Base-by-base conservation (phyloP, 2,329 filamentous ascomycete species). In the Aspergillus sojae region DNA sequence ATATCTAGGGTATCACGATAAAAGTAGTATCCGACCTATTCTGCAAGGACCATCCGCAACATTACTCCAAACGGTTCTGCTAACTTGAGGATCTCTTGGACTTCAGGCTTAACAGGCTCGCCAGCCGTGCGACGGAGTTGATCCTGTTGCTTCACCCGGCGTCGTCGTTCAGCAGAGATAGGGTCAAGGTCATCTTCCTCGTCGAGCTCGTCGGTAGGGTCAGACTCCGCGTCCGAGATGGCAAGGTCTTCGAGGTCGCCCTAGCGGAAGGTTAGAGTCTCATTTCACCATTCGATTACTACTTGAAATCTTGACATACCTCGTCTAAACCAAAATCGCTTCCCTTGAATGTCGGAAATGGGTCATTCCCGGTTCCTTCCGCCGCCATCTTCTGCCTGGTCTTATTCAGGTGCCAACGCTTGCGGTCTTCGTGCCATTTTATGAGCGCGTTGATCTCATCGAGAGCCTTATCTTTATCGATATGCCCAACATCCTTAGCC, bases 371-470 rank as follows among this genome's bases (percentile, higher is more conserved):
- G 11, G 79, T 83, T 3, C 88, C 89, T 72, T 94, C 93, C 2
- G 93, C 93, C 0, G 95, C 95, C 95, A 99, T 98, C 85, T 99
- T 99, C 81, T 98, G 95, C 60, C 94, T 84, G 10, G 95, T 99
- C 84, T 99, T 99, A 80, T 96, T 93, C 65, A 94, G 89, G 76
- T 99, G 95, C 95, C 95, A 99, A 80, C 94, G 94, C 85, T 99
- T 98, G 61, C 95, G 85, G 48, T 92, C 92, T 75, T 94, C 92
- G 78, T 99, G 95, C 95, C 95, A 99, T 55, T 89, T 85, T 70
- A 99, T 95, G 57, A 99, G 83, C 34, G 86, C 82, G 73, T 98
- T 88, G 73, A 98, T 94, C 80, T 99, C 95, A 3, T 80, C 80
- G 10, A 94, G 88, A 0, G 91, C 91, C 67, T 88, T 87, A 2